Evolutionary conservation across 2,329 filamentous ascomycete species (phyloP).

Genomic region (Alternaria triticimaculans): DNA sequence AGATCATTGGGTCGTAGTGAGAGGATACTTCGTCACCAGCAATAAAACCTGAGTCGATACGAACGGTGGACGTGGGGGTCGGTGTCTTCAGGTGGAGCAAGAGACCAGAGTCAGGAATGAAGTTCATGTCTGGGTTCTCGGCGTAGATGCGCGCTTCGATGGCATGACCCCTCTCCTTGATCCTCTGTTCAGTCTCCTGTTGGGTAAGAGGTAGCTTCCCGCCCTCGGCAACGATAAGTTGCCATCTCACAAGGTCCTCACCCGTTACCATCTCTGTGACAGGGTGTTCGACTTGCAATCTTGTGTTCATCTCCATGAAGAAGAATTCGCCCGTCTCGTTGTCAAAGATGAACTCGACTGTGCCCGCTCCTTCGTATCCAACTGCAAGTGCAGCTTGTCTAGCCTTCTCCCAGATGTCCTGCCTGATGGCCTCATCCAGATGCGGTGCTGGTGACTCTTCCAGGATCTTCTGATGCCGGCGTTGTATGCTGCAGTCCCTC

Average conservation of each 20-base stretch:
- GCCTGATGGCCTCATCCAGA: constrained; percentile 63
- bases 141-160: constrained; percentile 98
- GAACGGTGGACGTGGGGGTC: constrained; percentile 70
- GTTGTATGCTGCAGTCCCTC: constrained; percentile 70
- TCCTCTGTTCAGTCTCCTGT: constrained; percentile 70
- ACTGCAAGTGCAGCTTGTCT: constrained; percentile 68
- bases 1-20: constrained; percentile 98
- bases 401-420: constrained; percentile 71
- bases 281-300: constrained; percentile 95
- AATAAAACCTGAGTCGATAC: constrained; percentile 92
- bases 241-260: constrained; percentile 90
- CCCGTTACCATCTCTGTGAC: constrained; percentile 83
- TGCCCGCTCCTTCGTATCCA: constrained; percentile 70
- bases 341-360: constrained; percentile 73
- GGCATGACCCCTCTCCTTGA: constrained; percentile 78
- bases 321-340: constrained; percentile 71
- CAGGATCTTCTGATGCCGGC: constrained; percentile 70
- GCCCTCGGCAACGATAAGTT: constrained; percentile 83
- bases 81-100: constrained; percentile 84
- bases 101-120: constrained; percentile 91
- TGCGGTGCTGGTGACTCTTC: constrained; percentile 71
- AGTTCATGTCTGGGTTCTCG: constrained; percentile 88
- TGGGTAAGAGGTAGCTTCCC: constrained; percentile 71
- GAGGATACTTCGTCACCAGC: constrained; percentile 91
- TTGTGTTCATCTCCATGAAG: constrained; percentile 78